phyloP scores from a whole-genome alignment of 1,139 yeast genomes.

The Candida pseudoviswanathii region DNA sequence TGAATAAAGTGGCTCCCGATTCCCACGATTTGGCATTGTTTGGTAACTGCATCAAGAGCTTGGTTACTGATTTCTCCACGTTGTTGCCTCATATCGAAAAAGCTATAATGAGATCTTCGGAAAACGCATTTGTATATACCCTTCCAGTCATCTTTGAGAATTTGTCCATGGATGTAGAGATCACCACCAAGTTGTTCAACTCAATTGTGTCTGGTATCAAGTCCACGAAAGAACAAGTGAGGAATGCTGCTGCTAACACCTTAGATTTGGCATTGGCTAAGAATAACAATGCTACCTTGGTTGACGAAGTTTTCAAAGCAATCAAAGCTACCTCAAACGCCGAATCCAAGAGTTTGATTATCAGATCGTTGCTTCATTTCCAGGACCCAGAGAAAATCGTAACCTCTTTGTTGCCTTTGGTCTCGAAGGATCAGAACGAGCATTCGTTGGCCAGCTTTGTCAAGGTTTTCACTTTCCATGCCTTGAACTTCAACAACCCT shows the following conservation, averaged over 20 bases:
- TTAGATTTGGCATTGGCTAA: constrained; percentile 30
- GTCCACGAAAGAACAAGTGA: constrained; percentile 68
- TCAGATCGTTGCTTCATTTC: constrained; percentile 13
- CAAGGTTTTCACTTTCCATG: constrained; percentile 49
- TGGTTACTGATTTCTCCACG: constrained; percentile 43
- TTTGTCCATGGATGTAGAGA: constrained; percentile 15
- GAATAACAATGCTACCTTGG: constrained; percentile 21
- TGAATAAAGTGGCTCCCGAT: constrained; percentile 45
- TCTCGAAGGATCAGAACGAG: constrained; percentile 79
- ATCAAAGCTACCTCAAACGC: constrained; percentile 64
- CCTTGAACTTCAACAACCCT: constrained; percentile 17
- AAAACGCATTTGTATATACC: constrained; percentile 57
- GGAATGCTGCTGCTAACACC: constrained; percentile 53
- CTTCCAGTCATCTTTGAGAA: constrained; percentile 49
- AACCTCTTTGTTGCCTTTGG: constrained; percentile 48
- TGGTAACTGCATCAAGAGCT: constrained; percentile 43
- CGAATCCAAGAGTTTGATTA: constrained; percentile 57
- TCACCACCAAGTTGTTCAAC: constrained; percentile 52
- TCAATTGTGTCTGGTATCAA: constrained; percentile 69
- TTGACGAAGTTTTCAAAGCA: constrained; percentile 58
- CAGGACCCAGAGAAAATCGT: constrained; percentile 42
- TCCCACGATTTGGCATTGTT: constrained; percentile 27
- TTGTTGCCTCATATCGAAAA: constrained; percentile 69
- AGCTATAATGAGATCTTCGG: constrained; percentile 81
- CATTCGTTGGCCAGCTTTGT: constrained; percentile 52